A percentile compares a stretch with the other conserved stretches of the same genome.
Evolutionary conservation across 345 rosid species (phyloP).

Genomic region (Hirschfeldia incana): DNA sequence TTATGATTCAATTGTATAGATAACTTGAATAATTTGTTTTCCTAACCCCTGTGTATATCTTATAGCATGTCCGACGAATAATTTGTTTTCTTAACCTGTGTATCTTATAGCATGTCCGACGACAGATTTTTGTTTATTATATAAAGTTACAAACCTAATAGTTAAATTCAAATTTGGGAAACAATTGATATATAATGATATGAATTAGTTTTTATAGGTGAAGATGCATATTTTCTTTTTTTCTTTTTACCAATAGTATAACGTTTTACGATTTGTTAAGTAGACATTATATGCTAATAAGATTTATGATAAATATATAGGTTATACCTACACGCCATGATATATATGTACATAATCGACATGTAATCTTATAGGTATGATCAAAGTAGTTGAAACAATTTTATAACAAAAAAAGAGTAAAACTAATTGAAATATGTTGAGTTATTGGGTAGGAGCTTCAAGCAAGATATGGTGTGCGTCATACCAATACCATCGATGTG

Average conservation of each 20-base stretch:
- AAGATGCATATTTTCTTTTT: neutral
- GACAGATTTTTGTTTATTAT: neutral
- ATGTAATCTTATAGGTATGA: conserved; percentile 16
- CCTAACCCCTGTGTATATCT: neutral
- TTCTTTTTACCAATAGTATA: neutral
- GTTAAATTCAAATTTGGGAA: neutral
- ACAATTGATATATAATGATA: neutral
- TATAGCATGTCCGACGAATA: neutral
- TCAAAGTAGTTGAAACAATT: conserved; percentile 21
- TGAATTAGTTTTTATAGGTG: neutral
- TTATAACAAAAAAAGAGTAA: conserved; percentile 12
- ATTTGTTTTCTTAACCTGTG: neutral
- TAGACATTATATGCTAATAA: neutral
- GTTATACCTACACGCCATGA: neutral
- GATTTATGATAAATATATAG: neutral
- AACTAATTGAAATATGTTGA: conserved; percentile 11
- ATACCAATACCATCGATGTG: conserved; percentile 27
- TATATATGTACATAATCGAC: neutral
- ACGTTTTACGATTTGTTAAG: neutral
- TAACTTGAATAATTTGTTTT: neutral
- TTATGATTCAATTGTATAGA: neutral
- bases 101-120: neutral
- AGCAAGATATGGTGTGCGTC: conserved; percentile 29
- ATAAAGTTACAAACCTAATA: neutral
- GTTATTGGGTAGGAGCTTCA: conserved; percentile 25